Evolutionary conservation across 2,329 filamentous ascomycete species (phyloP).

Genomic region (Colletotrichum theobromicola): DNA sequence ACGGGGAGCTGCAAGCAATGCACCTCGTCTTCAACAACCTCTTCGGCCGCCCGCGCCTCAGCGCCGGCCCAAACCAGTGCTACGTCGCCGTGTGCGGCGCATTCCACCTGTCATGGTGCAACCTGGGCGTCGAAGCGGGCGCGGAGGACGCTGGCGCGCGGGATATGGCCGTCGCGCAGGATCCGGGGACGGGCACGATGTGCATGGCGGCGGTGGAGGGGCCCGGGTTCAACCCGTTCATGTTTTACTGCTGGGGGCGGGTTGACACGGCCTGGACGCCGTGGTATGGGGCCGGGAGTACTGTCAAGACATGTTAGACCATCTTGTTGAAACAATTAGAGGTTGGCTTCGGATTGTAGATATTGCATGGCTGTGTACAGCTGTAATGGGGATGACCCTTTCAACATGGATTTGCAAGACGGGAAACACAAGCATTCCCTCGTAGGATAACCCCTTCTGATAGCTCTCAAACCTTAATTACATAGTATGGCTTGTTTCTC

Average conservation of each 20-base stretch:
- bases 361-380: background rate
- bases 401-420: background rate
- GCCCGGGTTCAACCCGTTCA: background rate
- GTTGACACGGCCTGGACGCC: background rate
- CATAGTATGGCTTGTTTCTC: too few relatives aligned
- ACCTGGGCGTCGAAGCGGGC: background rate
- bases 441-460: background rate
- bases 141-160: background rate
- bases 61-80: background rate
- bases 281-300: background rate
- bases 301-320: background rate
- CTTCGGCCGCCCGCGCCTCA: background rate
- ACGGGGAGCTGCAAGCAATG: background rate
- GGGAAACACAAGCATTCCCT: background rate
- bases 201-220: background rate
- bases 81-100: background rate
- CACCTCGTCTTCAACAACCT: background rate
- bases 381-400: background rate
- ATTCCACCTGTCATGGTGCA: background rate
- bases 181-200: background rate
- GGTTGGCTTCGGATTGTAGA: background rate
- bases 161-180: background rate
- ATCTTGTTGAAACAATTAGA: rapidly evolving
- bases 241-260: background rate
- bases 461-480: background rate